Base-by-base conservation (phyloP, 2,329 filamentous ascomycete species). In the Parastagonospora avenae region DNA sequence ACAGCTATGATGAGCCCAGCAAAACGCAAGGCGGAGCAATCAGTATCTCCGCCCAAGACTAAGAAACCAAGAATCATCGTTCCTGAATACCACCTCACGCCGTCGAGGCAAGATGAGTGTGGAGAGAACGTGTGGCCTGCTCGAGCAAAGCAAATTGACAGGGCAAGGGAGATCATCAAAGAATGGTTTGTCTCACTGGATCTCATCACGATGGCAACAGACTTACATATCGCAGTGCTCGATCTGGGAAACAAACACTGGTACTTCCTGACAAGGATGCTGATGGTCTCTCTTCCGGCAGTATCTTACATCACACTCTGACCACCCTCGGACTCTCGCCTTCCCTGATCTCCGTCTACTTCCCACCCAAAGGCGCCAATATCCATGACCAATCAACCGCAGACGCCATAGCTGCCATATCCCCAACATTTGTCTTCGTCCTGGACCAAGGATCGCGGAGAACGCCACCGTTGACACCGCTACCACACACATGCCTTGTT, bases 261-360 rank as follows among this genome's bases (percentile, higher is more conserved):
- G 84, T 90, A 11, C 78, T 88, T 0, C 87, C 87, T 0, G 86
- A 89, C 64, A 89, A 88, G 62, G 86, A 89, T 59, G 85, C 85
- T 2, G 86, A 89, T 67, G 87, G 86, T 0, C 74, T 90, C 2
- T 82, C 82, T 2, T 83, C 86, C 2, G 87, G 86, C 0, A 81
- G 82, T 1, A 88, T 89, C 28, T 66, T 89, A 2, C 76, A 83
- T 48, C 82, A 80, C 47, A 87, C 85, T 0, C 74, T 89, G 3
- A 68, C 80, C 1, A 71, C 82, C 1, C 79, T 89, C 0, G 86
- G 86, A 2, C 76, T 88, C 0, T 68, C 80, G 8, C 57, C 76
- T 7, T 68, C 76, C 6, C 70, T 81, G 1, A 84, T 89, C 48
- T 76, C 80, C 3, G 79, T 82, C 0, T 84, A 89, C 64, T 76